Evolutionary conservation across 1,139 yeast genomes (phyloP), one percentile per base, ranked within the genome.

Genomic region (Saccharomyces hybrid): DNA sequence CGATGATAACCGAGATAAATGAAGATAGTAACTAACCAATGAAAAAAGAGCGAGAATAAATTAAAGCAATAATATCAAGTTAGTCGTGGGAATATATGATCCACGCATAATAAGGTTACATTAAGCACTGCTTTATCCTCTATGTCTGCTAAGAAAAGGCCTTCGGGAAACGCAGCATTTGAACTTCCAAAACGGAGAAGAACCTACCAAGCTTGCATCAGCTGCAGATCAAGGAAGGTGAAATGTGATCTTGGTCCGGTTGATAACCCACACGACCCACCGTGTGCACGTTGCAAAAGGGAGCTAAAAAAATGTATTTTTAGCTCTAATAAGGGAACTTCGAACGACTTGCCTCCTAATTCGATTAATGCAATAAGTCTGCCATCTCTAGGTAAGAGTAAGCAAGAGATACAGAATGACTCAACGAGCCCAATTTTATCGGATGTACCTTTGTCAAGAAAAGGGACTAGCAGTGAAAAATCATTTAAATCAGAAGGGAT

Each of bases 191-290:
- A 57, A 42, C 64, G 64, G 62, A 72, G 73, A 38, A 76, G 97
- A 57, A 84, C 85, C 60, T 90, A 87, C 69, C 78, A 82, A 57
- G 97, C 97, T 0, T 90, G 97, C 64, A 72, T 86, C 52, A 87
- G 84, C 69, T 90, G 97, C 68, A 78, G 96, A 13, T 80, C 83
- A 8, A 79, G 95, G 42, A 90, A 90, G 65, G 88, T 88, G 50
- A 84, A 84, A 64, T 90, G 97, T 72, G 95, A 88, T 64, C 71
- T 89, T 59, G 96, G 96, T 1, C 82, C 84, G 3, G 81, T 83
- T 11, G 85, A 84, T 55, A 77, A 77, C 55, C 96, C 96, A 0
- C 76, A 78, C 52, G 83, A 82, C 7, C 95, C 95, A 5, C 95
- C 95, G 20, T 91, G 98, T 76, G 85, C 83, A 3, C 73, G 97